phyloP scores from a whole-genome alignment of 345 rosid species.

The Reutealis trisperma region DNA sequence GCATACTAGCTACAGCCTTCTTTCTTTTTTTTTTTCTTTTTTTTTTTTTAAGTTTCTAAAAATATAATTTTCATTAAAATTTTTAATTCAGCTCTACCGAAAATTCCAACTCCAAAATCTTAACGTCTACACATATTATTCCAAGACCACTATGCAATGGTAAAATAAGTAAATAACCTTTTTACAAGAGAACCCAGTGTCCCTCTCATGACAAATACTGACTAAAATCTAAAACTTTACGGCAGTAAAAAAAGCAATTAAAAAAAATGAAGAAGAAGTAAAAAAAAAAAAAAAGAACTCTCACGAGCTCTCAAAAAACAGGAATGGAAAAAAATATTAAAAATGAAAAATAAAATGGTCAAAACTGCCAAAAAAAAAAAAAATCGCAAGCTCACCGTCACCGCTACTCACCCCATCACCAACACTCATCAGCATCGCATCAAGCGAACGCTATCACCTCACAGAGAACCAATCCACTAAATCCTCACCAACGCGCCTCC shows the following conservation, averaged over 20 bases:
- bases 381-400: too few relatives aligned
- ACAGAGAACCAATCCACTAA: constrained; percentile 49
- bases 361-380: constrained; percentile 18
- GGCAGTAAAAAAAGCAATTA: neutral
- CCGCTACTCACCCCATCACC: too few relatives aligned
- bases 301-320: constrained; percentile 15
- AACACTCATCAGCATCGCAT: neutral
- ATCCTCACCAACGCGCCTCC: constrained; percentile 56
- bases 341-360: constrained; percentile 11
- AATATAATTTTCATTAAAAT: too few relatives aligned
- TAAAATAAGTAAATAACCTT: too few relatives aligned
- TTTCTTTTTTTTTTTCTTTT: too few relatives aligned
- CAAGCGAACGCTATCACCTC: constrained; percentile 29
- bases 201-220: neutral
- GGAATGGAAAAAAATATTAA: neutral
- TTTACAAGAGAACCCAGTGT: too few relatives aligned
- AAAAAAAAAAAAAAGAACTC: neutral
- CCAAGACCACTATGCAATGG: too few relatives aligned
- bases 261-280: neutral
- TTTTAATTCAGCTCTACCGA: too few relatives aligned
- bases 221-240: constrained; percentile 2
- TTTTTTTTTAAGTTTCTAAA: too few relatives aligned
- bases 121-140: too few relatives aligned
- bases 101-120: too few relatives aligned
- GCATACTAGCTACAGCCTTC: too few relatives aligned